phyloP scores from a whole-genome alignment of 2,329 filamentous ascomycete genomes.

The Paracoccidioides brasiliensis region DNA sequence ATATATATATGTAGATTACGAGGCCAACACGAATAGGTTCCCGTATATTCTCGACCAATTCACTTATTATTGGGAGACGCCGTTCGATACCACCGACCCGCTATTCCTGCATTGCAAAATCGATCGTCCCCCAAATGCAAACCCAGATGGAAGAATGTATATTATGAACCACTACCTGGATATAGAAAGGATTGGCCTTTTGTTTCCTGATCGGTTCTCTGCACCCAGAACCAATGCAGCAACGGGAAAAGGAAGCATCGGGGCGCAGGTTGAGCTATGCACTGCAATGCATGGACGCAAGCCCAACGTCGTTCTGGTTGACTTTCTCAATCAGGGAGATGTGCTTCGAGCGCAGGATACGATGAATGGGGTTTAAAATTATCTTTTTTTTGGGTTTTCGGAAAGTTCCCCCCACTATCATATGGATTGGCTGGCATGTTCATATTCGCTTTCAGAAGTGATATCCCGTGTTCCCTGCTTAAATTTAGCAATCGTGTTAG shows the following conservation, averaged over 20 bases:
- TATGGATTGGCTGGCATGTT: neutral
- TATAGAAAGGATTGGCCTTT: slow-evolving; percentile 28
- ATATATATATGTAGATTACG: slow-evolving; percentile 22
- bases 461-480: neutral
- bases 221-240: slow-evolving; percentile 32
- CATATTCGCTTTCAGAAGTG: too few relatives aligned
- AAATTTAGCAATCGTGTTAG: neutral
- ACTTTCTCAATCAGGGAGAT: slow-evolving; percentile 35
- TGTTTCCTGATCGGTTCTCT: slow-evolving; percentile 30
- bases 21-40: slow-evolving; percentile 24
- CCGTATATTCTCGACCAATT: slow-evolving; percentile 34
- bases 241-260: slow-evolving; percentile 31
- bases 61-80: slow-evolving; percentile 36
- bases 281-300: slow-evolving; percentile 24
- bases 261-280: slow-evolving; percentile 29
- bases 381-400: neutral
- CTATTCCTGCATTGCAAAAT: slow-evolving; percentile 32
- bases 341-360: slow-evolving; percentile 29
- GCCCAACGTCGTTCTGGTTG: slow-evolving; percentile 33
- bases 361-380: slow-evolving; percentile 26
- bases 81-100: slow-evolving; percentile 30
- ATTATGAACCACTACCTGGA: slow-evolving; percentile 39
- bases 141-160: slow-evolving; percentile 31
- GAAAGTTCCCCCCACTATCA: neutral
- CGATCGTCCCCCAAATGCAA: slow-evolving; percentile 30